Evolutionary conservation across 345 rosid genomes (phyloP).

Genomic region (Raphanus sativus): DNA sequence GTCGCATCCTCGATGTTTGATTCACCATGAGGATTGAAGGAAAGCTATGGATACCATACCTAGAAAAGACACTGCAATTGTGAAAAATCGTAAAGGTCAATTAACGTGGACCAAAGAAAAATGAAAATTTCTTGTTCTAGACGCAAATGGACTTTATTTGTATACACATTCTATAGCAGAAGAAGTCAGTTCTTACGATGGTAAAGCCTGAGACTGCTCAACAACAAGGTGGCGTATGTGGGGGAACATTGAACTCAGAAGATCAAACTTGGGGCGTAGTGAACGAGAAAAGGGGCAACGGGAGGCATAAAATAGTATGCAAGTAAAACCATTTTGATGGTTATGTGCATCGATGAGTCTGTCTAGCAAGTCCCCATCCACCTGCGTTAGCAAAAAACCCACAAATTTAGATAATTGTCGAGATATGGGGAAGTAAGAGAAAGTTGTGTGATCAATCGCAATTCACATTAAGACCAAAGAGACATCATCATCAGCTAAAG

Average conservation of each 20-base stretch:
- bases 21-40: constrained; percentile 77
- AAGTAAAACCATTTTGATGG: constrained; percentile 45
- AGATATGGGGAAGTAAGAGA: too few relatives aligned
- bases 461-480: too few relatives aligned
- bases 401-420: neutral
- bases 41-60: constrained; percentile 82
- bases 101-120: constrained; percentile 1
- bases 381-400: constrained; percentile 40
- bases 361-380: constrained; percentile 65
- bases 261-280: constrained; percentile 50
- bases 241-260: constrained; percentile 76
- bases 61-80: constrained; percentile 70
- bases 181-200: constrained; percentile 55
- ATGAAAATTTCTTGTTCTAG: neutral
- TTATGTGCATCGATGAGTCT: constrained; percentile 46
- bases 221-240: constrained; percentile 64
- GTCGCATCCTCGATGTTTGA: constrained; percentile 55
- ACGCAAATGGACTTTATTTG: neutral
- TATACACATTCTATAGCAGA: neutral
- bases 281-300: constrained; percentile 67
- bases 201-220: constrained; percentile 72
- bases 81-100: constrained; percentile 10
- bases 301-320: constrained; percentile 72
- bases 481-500: too few relatives aligned
- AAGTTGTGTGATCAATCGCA: too few relatives aligned